A percentile compares a stretch with the other conserved stretches of the same genome.
These are phyloP conservation scores for Priceomyces fermenticarens DNA, from an alignment of 805 yeast species.

Conservation along the genomic window DNA sequence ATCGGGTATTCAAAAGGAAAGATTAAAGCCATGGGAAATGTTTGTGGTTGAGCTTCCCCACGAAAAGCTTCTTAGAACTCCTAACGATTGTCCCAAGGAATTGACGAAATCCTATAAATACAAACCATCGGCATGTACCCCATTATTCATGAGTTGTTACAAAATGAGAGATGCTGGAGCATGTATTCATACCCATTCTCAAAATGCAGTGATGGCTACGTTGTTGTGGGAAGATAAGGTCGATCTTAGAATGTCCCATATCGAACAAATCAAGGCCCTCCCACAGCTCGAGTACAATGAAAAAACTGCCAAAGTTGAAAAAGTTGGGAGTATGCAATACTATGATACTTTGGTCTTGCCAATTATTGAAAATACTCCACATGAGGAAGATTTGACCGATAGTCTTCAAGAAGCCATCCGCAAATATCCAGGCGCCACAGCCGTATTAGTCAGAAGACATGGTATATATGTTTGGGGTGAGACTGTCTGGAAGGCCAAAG, in stretches of 20 bases:
- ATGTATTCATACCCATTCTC: conserved; percentile 93
- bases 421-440: conserved; percentile 76
- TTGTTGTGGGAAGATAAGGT: conserved; percentile 55
- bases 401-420: conserved; percentile 60
- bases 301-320: conserved; percentile 40
- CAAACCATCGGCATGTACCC: conserved; percentile 94
- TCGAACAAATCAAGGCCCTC: conserved; percentile 91
- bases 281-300: conserved; percentile 48
- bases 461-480: conserved; percentile 98
- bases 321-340: conserved; percentile 66
- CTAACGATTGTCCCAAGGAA: conserved; percentile 42
- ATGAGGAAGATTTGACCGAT: conserved; percentile 77
- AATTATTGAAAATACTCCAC: conserved; percentile 86
- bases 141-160: conserved; percentile 75
- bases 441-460: conserved; percentile 87
- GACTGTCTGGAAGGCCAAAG: conserved; percentile 86
- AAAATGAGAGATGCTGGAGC: conserved; percentile 76
- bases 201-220: conserved; percentile 79
- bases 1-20: conserved; percentile 93
- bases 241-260: conserved; percentile 74
- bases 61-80: conserved; percentile 54
- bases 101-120: conserved; percentile 41
- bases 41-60: conserved; percentile 65
- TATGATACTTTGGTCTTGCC: conserved; percentile 80
- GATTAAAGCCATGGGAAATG: conserved; percentile 77